Conservation (phyloP, 148 eudicot species). For the Chenopodium album region DNA sequence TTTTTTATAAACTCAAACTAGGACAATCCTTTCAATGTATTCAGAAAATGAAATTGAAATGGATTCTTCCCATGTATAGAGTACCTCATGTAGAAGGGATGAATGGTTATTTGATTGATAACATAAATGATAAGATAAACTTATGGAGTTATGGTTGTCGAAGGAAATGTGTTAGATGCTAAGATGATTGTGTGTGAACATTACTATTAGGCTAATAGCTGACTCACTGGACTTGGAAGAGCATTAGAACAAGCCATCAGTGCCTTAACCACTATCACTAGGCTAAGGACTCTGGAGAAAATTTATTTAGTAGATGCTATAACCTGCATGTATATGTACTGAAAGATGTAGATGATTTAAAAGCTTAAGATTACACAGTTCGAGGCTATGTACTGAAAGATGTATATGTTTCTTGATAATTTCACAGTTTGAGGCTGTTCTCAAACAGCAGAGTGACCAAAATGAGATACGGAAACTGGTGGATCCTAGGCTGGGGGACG, state of each 20-base stretch:
- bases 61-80: background rate
- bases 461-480: conserved; percentile 52
- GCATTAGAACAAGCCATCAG: background rate
- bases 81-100: background rate
- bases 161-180: background rate
- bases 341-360: background rate
- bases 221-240: background rate
- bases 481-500: conserved; percentile 75
- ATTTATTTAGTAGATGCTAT: background rate
- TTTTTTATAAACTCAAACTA: background rate
- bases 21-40: background rate
- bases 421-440: conserved; percentile 67
- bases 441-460: conserved; percentile 45
- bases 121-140: no score
- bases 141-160: background rate
- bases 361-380: conserved; percentile 8
- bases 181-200: no score
- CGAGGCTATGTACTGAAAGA: no score
- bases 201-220: no score
- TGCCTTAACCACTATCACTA: background rate
- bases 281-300: background rate
- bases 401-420: background rate
- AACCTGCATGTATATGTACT: background rate
- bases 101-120: background rate
- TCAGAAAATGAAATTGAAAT: background rate